Base-by-base conservation (phyloP, 768 basidiomycete genomes). In the Gelatoporia subvermispora region DNA sequence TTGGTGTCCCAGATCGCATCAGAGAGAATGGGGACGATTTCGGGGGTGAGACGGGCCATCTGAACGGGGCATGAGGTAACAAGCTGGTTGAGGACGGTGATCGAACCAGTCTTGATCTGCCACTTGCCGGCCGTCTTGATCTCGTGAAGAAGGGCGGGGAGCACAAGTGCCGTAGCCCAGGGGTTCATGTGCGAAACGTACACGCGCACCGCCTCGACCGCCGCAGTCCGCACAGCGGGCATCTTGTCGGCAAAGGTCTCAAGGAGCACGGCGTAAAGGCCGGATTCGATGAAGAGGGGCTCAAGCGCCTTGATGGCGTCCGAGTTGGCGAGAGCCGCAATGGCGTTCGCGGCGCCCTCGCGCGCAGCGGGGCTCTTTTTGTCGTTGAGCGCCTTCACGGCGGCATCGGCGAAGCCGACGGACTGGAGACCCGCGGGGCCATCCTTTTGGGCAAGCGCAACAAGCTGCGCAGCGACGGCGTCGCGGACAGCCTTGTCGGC, bases 1-100 rank as follows among this genome's bases (percentile, higher is more conserved):
- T 97, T 97, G 70, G 93, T 95, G 71, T 96, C 94, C 95, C 95
- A 98, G 61, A 98, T 95, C 50, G 88, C 92, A 64, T 93, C 94
- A 31, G 94, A 70, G 61, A 98, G 90, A 61, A 97, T 76, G 52
- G 94, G 93, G 55, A 97, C 86, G 54, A 98, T 90, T 41, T 95
- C 92, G 51, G 91, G 93, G 76, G 93, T 94, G 64, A 93, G 87
- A 59, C 82, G 84, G 51, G 88, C 86, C 46, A 79, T 88, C 73
- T 94, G 94, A 51, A 70, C 62, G 41, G 93, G 89, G 23, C 91
- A 88, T 60, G 83, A 83, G 56, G 69, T 73, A 58, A 96, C 87
- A 62, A 97, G 82, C 74, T 90, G 88, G 72, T 96, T 84, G 62
- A 96, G 77, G 58, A 86, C 71, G 56, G 78, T 70, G 53, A 97